phyloP scores from a whole-genome alignment of 495 filamentous ascomycete genomes.

The Clavariopsis aquatica region DNA sequence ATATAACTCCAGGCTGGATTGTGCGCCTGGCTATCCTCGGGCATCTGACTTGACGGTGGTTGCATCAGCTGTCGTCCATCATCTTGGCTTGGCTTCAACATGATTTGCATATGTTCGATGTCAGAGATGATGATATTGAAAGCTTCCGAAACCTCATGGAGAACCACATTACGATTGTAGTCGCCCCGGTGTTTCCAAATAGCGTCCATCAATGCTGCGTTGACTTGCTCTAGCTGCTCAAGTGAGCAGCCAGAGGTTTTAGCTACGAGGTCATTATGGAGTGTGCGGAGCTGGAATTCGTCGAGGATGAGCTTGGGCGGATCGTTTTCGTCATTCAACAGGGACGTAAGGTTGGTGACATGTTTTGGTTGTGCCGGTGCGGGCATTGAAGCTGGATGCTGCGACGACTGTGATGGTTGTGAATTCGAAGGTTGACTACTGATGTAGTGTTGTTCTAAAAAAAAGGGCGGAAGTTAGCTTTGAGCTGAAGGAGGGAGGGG shows the following conservation, averaged over 20 bases:
- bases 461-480: conserved; percentile 3
- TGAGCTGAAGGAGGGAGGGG: not conserved
- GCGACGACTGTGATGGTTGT: conserved; percentile 40
- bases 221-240: conserved; percentile 93
- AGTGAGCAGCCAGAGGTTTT: conserved; percentile 78
- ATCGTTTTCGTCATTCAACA: conserved; percentile 40
- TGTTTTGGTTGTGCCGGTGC: conserved; percentile 31
- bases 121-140: conserved; percentile 84
- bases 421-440: conserved; percentile 46
- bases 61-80: not conserved
- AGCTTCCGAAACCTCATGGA: conserved; percentile 58
- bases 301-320: conserved; percentile 60
- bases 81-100: conserved; percentile 40
- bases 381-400: conserved; percentile 23
- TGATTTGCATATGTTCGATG: conserved; percentile 68
- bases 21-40: not conserved
- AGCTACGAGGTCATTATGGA: conserved; percentile 61
- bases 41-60: conserved; percentile 2
- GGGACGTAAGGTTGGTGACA: conserved; percentile 12
- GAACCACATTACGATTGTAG: conserved; percentile 76
- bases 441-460: conserved; percentile 28
- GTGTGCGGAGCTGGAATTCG: conserved; percentile 52
- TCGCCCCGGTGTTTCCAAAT: conserved; percentile 77
- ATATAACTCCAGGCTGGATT: not conserved
- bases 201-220: conserved; percentile 83